These are phyloP conservation scores for Aspergillus affinis DNA, from an alignment of 495 filamentous ascomycete species.

Conservation along the genomic window DNA sequence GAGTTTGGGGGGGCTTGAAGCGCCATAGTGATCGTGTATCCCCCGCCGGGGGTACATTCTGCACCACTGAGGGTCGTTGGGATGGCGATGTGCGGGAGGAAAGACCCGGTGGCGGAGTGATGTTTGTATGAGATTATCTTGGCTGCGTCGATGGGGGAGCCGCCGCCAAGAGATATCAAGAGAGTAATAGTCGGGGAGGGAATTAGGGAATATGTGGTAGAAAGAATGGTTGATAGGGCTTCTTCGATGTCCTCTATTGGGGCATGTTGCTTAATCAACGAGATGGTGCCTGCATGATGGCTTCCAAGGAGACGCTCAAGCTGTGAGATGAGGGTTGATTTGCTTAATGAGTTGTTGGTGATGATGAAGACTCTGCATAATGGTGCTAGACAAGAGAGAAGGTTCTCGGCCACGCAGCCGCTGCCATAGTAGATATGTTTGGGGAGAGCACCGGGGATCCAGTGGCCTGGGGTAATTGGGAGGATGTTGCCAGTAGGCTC, in stretches of 20 bases:
- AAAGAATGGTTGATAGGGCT: neutral
- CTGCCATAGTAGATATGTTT: neutral
- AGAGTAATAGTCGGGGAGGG: too few species aligned
- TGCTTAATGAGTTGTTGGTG: slow-evolving; percentile 8
- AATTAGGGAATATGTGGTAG: neutral
- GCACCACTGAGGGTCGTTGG: slow-evolving; percentile 9
- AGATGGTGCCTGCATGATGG: slow-evolving; percentile 1
- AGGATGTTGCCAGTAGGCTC: too few species aligned
- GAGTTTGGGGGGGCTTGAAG: too few species aligned
- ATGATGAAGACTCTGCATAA: slow-evolving; percentile 4
- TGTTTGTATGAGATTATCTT: slow-evolving; percentile 2
- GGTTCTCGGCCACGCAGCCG: neutral
- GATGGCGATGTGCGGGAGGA: slow-evolving; percentile 8
- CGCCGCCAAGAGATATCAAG: slow-evolving; percentile 5
- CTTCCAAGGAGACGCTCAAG: slow-evolving; percentile 2
- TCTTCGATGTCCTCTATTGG: slow-evolving; percentile 2
- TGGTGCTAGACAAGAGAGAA: neutral
- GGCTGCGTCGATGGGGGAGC: slow-evolving; percentile 7
- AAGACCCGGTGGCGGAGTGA: neutral
- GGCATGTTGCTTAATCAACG: slow-evolving; percentile 6
- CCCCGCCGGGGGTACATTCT: slow-evolving; percentile 5
- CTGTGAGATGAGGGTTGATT: slow-evolving; percentile 8
- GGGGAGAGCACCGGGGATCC: neutral
- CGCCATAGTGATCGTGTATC: neutral
- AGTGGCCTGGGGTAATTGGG: neutral